phyloP scores from a whole-genome alignment of 148 eudicot genomes.

The Vaccinium corymbosum region DNA sequence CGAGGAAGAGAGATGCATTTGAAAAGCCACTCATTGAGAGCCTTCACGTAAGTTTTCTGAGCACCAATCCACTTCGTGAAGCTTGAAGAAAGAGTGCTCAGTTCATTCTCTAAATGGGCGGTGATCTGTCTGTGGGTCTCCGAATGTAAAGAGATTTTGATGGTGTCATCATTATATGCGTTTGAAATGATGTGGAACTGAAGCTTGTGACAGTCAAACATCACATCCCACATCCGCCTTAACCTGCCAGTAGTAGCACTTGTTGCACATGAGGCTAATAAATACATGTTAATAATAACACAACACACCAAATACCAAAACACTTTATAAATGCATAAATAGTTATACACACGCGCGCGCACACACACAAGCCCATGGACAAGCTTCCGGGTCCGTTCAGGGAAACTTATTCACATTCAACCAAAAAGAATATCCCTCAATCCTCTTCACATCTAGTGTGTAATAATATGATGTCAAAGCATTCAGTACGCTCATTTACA shows the following conservation, averaged over 20 bases:
- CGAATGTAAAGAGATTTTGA: constrained; percentile 51
- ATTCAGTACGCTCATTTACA: neutral
- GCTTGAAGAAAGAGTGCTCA: constrained; percentile 46
- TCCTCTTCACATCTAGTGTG: neutral
- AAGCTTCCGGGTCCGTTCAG: neutral
- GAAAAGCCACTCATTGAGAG: constrained; percentile 70
- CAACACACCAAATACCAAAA: neutral
- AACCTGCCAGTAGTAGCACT: constrained; percentile 44
- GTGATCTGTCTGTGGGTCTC: constrained; percentile 54
- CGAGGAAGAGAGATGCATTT: constrained; percentile 55
- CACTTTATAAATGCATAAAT: neutral
- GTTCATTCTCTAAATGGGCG: constrained; percentile 42
- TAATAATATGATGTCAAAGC: neutral
- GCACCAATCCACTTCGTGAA: constrained; percentile 77
- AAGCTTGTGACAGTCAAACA: constrained; percentile 78
- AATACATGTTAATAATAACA: neutral
- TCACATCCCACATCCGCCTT: constrained; percentile 83
- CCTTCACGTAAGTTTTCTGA: constrained; percentile 53
- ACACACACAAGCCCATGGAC: neutral
- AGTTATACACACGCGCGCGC: no score
- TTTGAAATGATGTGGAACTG: constrained; percentile 60
- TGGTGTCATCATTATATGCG: constrained; percentile 33
- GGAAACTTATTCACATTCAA: constrained; percentile 3
- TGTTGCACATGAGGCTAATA: neutral
- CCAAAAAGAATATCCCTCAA: neutral